Base-by-base conservation (phyloP, 805 yeast genomes). In the Zygosaccharomyces lentus region DNA sequence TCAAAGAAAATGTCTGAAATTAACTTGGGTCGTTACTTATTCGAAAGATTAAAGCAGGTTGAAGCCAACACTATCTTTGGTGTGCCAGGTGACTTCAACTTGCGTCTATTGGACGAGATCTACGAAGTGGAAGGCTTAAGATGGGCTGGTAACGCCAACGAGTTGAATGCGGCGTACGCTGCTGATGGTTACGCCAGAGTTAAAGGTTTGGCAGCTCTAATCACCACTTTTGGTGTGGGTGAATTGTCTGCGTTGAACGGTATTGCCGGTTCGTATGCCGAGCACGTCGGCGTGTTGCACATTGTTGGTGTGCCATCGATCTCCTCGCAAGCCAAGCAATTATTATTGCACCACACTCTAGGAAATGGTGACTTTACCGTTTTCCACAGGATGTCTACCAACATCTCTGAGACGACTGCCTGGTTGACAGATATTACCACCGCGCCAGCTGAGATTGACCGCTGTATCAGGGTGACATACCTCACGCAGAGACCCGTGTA, bases 111-210 rank as follows among this genome's bases (percentile, higher is more conserved):
- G 16, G 32, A 29, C 32, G n/a, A 29, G 32, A 29, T 29, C 32
- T 29, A 83, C 65, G 86, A 82, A 59, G 87, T 83, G 41, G 80
- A 77, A 29, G 87, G 85, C 37, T 62, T 87, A 68, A 77, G 84
- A 72, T 87, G 95, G 96, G 89, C 87, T 41, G 96, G 95, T 60
- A 86, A 87, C 67, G 86, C 93, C 64, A 87, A 87, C 69, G 95
- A 87, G 72, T 76, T 87, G 71, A 87, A 87, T 66, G 93, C 95
- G 37, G 86, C 93, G 34, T 61, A 61, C 54, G 85, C 95, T 43
- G 89, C 93, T 37, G 96, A 87, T 67, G 96, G 95, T 53, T 87
- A 87, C 71, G 81, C 91, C 44, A 73, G 96, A 66, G 74, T 87
- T 58, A 86, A 84, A 69, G 84, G 90, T 49, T 69, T 86, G 63